Evolutionary conservation across 768 basidiomycete genomes (phyloP).

Genomic region (Paxillus involutus): DNA sequence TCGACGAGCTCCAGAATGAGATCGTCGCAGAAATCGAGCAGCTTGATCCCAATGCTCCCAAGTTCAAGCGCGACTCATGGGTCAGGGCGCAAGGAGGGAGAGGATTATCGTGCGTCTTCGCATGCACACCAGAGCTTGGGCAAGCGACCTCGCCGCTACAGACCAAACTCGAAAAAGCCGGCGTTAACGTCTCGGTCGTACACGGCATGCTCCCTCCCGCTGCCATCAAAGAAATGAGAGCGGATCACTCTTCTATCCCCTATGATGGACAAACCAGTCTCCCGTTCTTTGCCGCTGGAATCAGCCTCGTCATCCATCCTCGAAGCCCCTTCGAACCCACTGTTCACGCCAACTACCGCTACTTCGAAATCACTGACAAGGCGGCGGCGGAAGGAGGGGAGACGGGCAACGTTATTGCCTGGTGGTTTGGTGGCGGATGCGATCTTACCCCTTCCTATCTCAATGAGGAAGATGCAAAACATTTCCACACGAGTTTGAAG

Average conservation of each 20-base stretch:
- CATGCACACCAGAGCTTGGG: conserved; percentile 36
- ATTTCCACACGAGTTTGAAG: conserved; percentile 84
- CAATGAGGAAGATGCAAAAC: conserved; percentile 79
- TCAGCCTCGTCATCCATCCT: conserved; percentile 93
- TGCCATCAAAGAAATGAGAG: conserved; percentile 93
- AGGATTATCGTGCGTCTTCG: conserved; percentile 84
- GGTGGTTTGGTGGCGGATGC: conserved; percentile 99
- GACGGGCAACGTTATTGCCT: conserved; percentile 65
- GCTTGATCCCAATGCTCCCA: conserved; percentile 68
- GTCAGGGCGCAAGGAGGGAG: conserved; percentile 64
- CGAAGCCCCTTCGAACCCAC: conserved; percentile 93
- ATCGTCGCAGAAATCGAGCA: conserved; percentile 79
- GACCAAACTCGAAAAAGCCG: conserved; percentile 88
- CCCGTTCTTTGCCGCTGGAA: conserved; percentile 91
- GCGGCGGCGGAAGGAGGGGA: conserved; percentile 33
- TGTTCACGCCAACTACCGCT: conserved; percentile 94
- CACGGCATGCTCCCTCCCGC: conserved; percentile 85
- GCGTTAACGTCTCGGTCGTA: conserved; percentile 92
- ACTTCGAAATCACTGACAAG: conserved; percentile 84
- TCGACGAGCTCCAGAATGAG: conserved; percentile 71
- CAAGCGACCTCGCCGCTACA: conserved; percentile 34
- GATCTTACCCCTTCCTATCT: conserved; percentile 95
- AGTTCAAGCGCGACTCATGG: conserved; percentile 84
- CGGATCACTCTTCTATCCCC: conserved; percentile 80
- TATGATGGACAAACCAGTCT: conserved; percentile 60